Base-by-base conservation (phyloP, 371 early-diverging fungal species). In the Mortierella sp. region DNA sequence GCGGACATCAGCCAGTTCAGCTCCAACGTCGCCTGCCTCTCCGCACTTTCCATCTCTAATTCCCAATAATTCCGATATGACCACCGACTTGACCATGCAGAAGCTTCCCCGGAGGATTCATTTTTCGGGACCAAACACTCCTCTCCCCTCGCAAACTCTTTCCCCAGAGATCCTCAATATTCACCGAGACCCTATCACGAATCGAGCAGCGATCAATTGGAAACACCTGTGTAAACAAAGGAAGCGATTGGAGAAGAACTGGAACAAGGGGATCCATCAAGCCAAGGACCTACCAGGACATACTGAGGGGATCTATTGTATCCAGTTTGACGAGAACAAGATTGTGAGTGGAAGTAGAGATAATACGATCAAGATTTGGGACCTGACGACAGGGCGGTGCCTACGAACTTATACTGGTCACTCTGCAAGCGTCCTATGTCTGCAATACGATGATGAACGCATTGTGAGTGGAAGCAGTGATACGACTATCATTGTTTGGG, bases 401-500 rank as follows among this genome's bases (percentile, higher is more conserved):
- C 59, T 87, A 11, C 75, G 86, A 43, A 92, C 92, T 0, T 81
- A 95, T 37, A 46, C 53, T 11, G 93, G 93, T 0, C 99, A 98
- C 72, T 80, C 71, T 18, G 94, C 93, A 5, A 93, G 95, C 48
- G 95, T 97, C 0, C 84, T 96, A 5, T 92, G 93, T 66, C 79
- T 97, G 46, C 94, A 95, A 67, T 94, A 92, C 75, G 88, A 94
- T 62, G 87, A 86, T 46, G 74, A 84, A 1, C 85, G 89, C 62
- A 81, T 98, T 44, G 90, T 97, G 7, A 92, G 95, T 16, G 96
- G 96, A 5, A 92, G 93, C 44, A 91, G 94, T 60, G 97, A 98
- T 81, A 64, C 84, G 16, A 92, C 87, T 15, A 89, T 94, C 52
- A 88, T 94, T 28, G 82, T 95, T 21, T 97, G 97, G 95, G 81